Evolutionary conservation across 2,329 filamentous ascomycete genomes (phyloP).

Genomic region (Onygena corvina): DNA sequence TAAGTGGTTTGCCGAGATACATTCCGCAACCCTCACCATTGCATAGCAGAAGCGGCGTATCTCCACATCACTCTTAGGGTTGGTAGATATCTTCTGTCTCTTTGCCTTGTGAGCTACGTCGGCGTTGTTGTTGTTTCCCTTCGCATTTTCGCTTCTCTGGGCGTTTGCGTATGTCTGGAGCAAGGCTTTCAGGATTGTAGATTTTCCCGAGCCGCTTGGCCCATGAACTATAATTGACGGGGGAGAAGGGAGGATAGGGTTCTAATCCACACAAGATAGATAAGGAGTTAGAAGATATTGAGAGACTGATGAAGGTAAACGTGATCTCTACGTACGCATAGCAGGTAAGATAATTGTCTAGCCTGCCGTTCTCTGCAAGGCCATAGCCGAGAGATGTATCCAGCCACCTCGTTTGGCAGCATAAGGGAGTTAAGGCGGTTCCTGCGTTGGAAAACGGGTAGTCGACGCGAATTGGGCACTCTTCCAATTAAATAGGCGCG

Average conservation of each 20-base stretch:
- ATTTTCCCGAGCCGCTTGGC: slow-evolving; percentile 78
- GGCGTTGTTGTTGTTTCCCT: background rate
- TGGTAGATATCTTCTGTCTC: background rate
- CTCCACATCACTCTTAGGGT: background rate
- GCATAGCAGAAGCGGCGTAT: slow-evolving; percentile 23
- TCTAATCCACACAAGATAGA: slow-evolving; percentile 3
- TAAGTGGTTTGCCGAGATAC: slow-evolving; percentile 36
- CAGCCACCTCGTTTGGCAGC: slow-evolving; percentile 25
- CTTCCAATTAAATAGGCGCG: background rate
- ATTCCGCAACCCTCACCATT: slow-evolving; percentile 35
- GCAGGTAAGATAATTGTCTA: slow-evolving; percentile 30
- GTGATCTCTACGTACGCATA: slow-evolving; percentile 27
- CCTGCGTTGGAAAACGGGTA: no score
- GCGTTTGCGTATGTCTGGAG: slow-evolving; percentile 44
- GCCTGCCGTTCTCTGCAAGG: slow-evolving; percentile 35
- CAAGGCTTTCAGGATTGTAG: slow-evolving; percentile 52
- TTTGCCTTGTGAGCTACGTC: background rate
- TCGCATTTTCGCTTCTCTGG: slow-evolving; percentile 14
- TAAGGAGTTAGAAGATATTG: background rate
- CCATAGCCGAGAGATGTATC: slow-evolving; percentile 31
- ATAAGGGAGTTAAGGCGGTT: slow-evolving; percentile 11
- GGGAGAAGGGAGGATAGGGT: slow-evolving; percentile 49
- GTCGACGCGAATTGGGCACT: no score
- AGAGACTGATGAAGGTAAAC: background rate
- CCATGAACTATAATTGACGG: slow-evolving; percentile 70